These are phyloP conservation scores for Xylaria acuta DNA, from an alignment of 495 filamentous ascomycete species.

Conservation along the genomic window DNA sequence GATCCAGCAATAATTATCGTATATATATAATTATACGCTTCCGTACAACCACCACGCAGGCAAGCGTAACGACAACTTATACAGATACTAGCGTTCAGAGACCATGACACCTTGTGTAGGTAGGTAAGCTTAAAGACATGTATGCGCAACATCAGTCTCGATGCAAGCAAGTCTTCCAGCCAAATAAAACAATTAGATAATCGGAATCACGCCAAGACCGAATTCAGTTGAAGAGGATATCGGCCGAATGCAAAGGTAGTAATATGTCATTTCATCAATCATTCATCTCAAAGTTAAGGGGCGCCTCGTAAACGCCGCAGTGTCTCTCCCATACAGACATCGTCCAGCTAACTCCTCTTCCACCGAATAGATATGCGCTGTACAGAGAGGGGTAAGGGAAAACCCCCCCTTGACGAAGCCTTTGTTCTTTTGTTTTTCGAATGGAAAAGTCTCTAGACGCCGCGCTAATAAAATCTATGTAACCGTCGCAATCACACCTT, in stretches of 20 bases:
- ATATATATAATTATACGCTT: too few species aligned
- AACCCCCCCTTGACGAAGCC: not conserved
- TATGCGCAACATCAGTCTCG: not conserved
- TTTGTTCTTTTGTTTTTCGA: not conserved
- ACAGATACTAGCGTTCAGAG: too few species aligned
- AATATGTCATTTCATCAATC: slow-evolving; percentile 5
- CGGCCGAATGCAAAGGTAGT: not conserved
- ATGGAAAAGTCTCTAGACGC: slow-evolving; percentile 9
- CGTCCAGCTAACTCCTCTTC: slow-evolving; percentile 14
- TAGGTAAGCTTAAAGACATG: not conserved
- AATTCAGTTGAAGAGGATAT: not conserved
- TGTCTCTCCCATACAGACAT: slow-evolving; percentile 13
- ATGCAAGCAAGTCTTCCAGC: not conserved
- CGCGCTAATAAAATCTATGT: slow-evolving; percentile 16
- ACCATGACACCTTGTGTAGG: too few species aligned
- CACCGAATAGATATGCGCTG: slow-evolving; percentile 8
- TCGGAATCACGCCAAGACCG: not conserved
- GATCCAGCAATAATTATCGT: too few species aligned
- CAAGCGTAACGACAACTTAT: too few species aligned
- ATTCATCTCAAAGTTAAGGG: not conserved
- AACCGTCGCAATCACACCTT: not conserved
- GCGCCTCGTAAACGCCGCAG: not conserved
- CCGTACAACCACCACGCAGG: too few species aligned
- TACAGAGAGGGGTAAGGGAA: not conserved
- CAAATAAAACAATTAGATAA: not conserved